Evolutionary conservation across 2,329 filamentous ascomycete genomes (phyloP), one percentile per base, ranked within the genome.

Genomic region (Sarocladiaceae sp.): DNA sequence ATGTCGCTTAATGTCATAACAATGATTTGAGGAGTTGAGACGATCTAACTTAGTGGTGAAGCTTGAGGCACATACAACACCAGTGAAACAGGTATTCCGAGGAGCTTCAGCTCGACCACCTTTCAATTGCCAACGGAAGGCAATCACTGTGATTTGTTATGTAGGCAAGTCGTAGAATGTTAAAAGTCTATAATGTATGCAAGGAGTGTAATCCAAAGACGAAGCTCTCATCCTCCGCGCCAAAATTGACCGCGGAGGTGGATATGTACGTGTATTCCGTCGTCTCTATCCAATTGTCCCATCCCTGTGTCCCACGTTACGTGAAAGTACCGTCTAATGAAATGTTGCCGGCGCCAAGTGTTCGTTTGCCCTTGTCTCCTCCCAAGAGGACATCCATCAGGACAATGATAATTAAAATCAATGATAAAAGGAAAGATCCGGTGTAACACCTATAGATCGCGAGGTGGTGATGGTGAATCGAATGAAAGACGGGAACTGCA

Each of bases 131-230:
- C n/a, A n/a, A n/a, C n/a, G n/a, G n/a, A n/a, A n/a, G n/a, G n/a
- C n/a, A n/a, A n/a, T n/a, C n/a, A n/a, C n/a, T n/a, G n/a, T n/a
- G n/a, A n/a, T n/a, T n/a, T n/a, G n/a, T n/a, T n/a, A n/a, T n/a
- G n/a, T n/a, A n/a, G n/a, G n/a, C 12, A 44, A 44, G 11, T 3
- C 23, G 13, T 12, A 5, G 17, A 15, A n/a, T 25, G 23, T 28
- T 7, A 44, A 48, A 31, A 33, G 44, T 48, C 44, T 48, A 48
- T 48, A 20, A 17, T 48, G 44, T 48, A 48, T 48, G 31, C 44
- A 48, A 48, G 23, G 44, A 48, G 44, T 48, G 44, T 48, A 29
- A 48, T 48, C 44, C 44, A 48, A 48, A 5, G 10, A 48, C 44
- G 29, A 46, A 26, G 25, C 44, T 48, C 44, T 20, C 15, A 22